Evolutionary conservation across 495 filamentous ascomycete species (phyloP), one percentile per base, ranked within the genome.

Genomic region (Aspergillus indologenus): DNA sequence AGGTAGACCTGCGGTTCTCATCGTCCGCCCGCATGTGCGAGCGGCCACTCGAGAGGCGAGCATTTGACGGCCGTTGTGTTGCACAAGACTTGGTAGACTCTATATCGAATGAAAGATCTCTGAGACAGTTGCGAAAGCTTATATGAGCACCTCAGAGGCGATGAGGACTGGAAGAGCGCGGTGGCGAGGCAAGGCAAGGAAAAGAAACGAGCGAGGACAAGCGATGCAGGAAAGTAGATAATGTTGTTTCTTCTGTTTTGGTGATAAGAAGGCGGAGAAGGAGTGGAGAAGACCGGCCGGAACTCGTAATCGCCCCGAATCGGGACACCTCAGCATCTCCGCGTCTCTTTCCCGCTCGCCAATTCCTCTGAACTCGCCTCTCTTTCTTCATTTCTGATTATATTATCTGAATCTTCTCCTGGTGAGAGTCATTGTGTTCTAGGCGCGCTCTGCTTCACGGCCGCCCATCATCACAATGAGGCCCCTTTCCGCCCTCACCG

Each of bases 291-390:
- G 51, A 6, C 34, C 64, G 74, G 65, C 66, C 57, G 62, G 73
- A 69, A 71, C 75, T 77, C 54, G 63, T 61, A 51, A 51, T 58
- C 45, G 42, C 22, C 26, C 26, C 50, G 43, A 65, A 71, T 75
- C 67, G 69, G 74, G 74, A 77, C 75, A 77, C 75, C 68, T 79
- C 74, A 79, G 72, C 75, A 77, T 72, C 59, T 62, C 62, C 53
- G 48, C 57, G 40, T 20, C 46, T 50, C 23, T 56, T 21, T 26
- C 40, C 53, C 47, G 46, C 64, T 66, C 62, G 59, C 34, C 42
- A 12, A 61, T 56, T 59, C 65, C 63, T 60, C 60, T 62, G 44
- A 29, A 47, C 50, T 63, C 23, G 51, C 57, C 47, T 52, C 59
- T 58, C 56, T 34, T 56, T 59, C 40, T 24, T 45, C 40, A 29